These are phyloP conservation scores for Plasmodium falciparum DNA, from an alignment of 169 alveolate genomes.

Conservation along the genomic window DNA sequence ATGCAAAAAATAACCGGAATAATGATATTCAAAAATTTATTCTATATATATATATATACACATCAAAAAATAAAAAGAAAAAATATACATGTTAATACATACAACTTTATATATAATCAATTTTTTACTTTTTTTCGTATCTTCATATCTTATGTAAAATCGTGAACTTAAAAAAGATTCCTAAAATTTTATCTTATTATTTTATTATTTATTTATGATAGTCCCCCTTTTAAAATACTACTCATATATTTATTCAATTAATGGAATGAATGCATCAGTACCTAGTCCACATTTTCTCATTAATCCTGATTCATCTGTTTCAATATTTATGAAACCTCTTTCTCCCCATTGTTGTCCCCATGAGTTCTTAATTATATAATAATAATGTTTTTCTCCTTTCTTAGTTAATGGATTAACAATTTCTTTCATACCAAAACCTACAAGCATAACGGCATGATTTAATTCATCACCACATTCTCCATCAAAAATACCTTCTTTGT, in stretches of 20 bases:
- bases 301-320: constrained; percentile 9
- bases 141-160: no score
- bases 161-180: no score
- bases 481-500: constrained; percentile 84
- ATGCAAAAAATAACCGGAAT: no score
- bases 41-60: no score
- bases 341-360: constrained; percentile 14
- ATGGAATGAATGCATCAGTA: constrained; percentile 21
- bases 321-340: background rate
- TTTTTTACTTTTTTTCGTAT: no score
- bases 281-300: constrained; percentile 24
- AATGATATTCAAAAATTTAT: no score
- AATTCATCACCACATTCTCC: constrained; percentile 79
- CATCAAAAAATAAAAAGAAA: no score
- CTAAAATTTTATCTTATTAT: no score
- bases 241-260: background rate
- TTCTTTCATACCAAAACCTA: constrained; percentile 86
- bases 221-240: no score
- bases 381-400: constrained; percentile 10
- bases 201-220: no score
- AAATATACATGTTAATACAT: no score
- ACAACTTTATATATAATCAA: no score
- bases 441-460: constrained; percentile 89
- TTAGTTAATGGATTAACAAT: constrained; percentile 6
- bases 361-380: constrained; percentile 15